Evolutionary conservation across 2,329 filamentous ascomycete species (phyloP), one percentile per base, ranked within the genome.

Genomic region (Exophiala phaeomuriformis): DNA sequence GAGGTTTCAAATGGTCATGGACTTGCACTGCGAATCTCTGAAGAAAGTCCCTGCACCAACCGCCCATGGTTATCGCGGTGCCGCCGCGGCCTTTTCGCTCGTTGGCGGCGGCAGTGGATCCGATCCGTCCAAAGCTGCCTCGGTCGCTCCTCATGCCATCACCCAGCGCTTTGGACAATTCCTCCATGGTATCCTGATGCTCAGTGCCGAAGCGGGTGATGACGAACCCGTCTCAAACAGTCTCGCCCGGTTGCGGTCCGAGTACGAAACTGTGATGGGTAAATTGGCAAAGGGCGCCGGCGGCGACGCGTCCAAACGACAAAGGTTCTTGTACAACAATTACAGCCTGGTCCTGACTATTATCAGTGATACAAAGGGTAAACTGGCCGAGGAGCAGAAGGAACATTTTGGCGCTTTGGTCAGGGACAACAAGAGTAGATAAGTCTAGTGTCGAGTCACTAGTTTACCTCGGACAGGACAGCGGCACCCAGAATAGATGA

Each of bases 161-260:
- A 96, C 93, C 0, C 93, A 98, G 69, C 83, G 90, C n/a, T 97
- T 97, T 65, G 93, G 88, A 0, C 91, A 96, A 71, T 83, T 98
- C 47, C 71, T 95, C 46, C 87, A 95, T 59, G 89, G 88, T 2
- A 85, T 97, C 31, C 72, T 97, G 31, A 76, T 82, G 0, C 77
- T 98, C 41, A 94, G 88, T 65, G 82, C 83, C n/a, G 90, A 96
- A 62, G 88, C 89, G 0, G 90, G 90, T 1, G 93, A 97, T 62
- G 90, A 96, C 62, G 93, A 98, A 69, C 93, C 93, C 0, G 87
- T 97, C 1, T 84, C 84, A 0, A 84, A 86, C 45, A 95, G 89
- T 64, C 70, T 98, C 44, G 78, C 79, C 8, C 80, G 93, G 29
- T 71, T 98, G 64, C 77, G 89, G 31, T 79, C 77, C 52, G 93